These are phyloP conservation scores for Aspergillus sp. DNA, from an alignment of 2,329 filamentous ascomycete genomes.

Conservation along the genomic window DNA sequence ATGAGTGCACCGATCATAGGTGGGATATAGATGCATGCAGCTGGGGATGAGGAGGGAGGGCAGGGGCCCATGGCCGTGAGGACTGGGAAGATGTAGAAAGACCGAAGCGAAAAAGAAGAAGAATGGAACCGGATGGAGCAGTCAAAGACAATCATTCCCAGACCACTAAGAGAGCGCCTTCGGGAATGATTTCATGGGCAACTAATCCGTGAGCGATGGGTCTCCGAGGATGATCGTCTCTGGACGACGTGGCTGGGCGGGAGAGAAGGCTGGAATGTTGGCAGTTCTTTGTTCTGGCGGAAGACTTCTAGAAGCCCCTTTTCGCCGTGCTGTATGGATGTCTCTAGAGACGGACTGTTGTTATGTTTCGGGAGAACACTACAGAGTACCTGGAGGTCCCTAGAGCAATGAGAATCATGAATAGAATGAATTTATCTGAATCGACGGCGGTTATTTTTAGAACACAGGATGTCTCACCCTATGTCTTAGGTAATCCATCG, in stretches of 20 bases:
- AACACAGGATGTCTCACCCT: background rate
- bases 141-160: background rate
- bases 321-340: too few species aligned
- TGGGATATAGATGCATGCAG: background rate
- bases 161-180: background rate
- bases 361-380: too few species aligned
- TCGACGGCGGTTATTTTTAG: background rate
- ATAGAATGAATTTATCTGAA: background rate
- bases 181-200: background rate
- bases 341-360: too few species aligned
- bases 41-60: background rate
- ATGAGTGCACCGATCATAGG: background rate
- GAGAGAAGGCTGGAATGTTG: too few species aligned
- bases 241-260: background rate
- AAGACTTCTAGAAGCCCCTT: background rate
- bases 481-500: background rate
- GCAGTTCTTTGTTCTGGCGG: background rate
- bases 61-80: background rate
- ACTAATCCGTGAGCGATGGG: background rate
- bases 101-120: background rate
- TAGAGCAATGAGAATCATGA: too few species aligned
- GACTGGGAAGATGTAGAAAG: background rate
- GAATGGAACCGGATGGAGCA: background rate
- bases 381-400: too few species aligned
- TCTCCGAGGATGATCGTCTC: background rate